Evolutionary conservation across 352 stramenopile species (phyloP).

Genomic region (Phytophthora ohioensis): DNA sequence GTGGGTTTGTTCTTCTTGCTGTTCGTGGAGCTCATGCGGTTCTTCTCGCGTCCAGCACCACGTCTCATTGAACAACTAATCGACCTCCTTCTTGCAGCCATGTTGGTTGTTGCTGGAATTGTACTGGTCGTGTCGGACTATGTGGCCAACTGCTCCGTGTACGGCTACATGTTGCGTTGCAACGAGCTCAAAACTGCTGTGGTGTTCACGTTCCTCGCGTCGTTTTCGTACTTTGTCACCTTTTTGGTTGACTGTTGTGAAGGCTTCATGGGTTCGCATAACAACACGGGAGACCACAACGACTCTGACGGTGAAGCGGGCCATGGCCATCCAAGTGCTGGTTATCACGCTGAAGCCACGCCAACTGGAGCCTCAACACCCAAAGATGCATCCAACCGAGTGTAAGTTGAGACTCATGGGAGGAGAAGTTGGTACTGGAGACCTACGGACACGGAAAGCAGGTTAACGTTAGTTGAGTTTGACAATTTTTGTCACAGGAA

Average conservation of each 20-base stretch:
- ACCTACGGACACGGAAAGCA: slow-evolving; percentile 1
- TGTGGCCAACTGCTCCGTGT: slow-evolving; percentile 66
- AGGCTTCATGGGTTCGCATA: slow-evolving; percentile 7
- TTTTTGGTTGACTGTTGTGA: slow-evolving; percentile 68
- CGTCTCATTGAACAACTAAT: slow-evolving; percentile 58
- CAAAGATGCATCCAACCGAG: slow-evolving; percentile 39
- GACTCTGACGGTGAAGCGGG: slow-evolving; percentile 21
- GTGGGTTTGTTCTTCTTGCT: slow-evolving; percentile 67
- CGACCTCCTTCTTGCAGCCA: slow-evolving; percentile 61
- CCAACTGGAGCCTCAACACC: slow-evolving; percentile 28
- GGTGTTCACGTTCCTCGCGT: slow-evolving; percentile 75
- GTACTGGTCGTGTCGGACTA: slow-evolving; percentile 77
- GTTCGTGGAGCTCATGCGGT: slow-evolving; percentile 49
- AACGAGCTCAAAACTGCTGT: slow-evolving; percentile 55
- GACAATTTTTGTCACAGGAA: slow-evolving; percentile 10
- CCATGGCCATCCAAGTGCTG: slow-evolving; percentile 15
- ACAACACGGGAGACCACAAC: slow-evolving; percentile 12
- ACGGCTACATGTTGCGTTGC: slow-evolving; percentile 79
- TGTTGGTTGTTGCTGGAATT: slow-evolving; percentile 72
- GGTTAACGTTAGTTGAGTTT: slow-evolving; percentile 8
- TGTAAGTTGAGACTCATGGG: slow-evolving; percentile 28
- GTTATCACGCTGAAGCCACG: slow-evolving; percentile 38
- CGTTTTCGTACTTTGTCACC: slow-evolving; percentile 56
- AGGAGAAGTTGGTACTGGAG: background rate
- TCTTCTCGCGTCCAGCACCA: slow-evolving; percentile 49